These are phyloP conservation scores for Brassica balearica DNA, from an alignment of 441 rosid species.

Conservation along the genomic window DNA sequence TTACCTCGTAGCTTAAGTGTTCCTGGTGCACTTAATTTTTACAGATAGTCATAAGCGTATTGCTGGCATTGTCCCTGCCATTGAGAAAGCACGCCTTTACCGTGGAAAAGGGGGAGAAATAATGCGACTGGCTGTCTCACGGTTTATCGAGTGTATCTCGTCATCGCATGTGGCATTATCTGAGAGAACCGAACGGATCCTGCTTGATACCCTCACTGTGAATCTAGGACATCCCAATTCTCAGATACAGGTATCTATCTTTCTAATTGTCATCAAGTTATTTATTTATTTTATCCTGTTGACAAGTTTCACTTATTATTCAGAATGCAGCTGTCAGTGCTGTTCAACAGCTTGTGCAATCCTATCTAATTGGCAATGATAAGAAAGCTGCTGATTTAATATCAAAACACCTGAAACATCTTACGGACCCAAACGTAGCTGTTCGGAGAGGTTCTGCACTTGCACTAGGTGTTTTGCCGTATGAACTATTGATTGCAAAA, in stretches of 20 bases:
- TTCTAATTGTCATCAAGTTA: conserved; percentile 27
- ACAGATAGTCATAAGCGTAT: conserved; percentile 76
- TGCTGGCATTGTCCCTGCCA: conserved; percentile 84
- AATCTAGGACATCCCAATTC: conserved; percentile 94
- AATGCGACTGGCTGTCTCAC: conserved; percentile 97
- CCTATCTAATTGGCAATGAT: conserved; percentile 55
- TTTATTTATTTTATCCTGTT: conserved; percentile 30
- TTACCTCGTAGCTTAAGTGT: conserved; percentile 11
- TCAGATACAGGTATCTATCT: conserved; percentile 82
- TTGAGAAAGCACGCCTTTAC: conserved; percentile 96
- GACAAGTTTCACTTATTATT: conserved; percentile 32
- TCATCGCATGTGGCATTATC: conserved; percentile 62
- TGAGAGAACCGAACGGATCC: conserved; percentile 67
- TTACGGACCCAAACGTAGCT: conserved; percentile 83
- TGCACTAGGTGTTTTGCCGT: conserved; percentile 86
- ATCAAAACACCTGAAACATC: conserved; percentile 66
- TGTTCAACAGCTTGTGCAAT: conserved; percentile 67
- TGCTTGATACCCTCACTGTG: conserved; percentile 81
- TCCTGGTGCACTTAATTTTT: conserved; percentile 13
- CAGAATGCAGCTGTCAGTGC: conserved; percentile 89
- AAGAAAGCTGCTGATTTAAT: conserved; percentile 53
- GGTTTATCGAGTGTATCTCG: conserved; percentile 85
- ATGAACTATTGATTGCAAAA: conserved; percentile 62
- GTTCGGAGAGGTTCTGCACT: conserved; percentile 93
- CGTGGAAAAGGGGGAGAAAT: conserved; percentile 99